These are phyloP conservation scores for Diutina sp. DNA, from an alignment of 1,139 yeast genomes.

Conservation along the genomic window DNA sequence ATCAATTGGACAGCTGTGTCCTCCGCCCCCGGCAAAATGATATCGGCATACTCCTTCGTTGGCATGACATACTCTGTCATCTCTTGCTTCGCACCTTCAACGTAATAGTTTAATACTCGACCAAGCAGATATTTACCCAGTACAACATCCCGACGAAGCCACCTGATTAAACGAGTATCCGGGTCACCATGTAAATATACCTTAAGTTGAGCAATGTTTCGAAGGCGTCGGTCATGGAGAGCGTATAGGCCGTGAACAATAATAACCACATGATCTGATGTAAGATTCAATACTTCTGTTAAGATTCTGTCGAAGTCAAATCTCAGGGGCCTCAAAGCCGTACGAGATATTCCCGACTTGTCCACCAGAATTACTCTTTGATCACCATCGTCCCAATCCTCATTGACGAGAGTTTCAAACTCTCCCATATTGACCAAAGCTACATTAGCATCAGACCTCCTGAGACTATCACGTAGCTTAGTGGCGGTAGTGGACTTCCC, in stretches of 20 bases:
- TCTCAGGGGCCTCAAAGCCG: conserved; percentile 24
- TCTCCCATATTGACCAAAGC: background rate
- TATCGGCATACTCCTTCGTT: conserved; percentile 71
- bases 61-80: conserved; percentile 64
- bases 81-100: conserved; percentile 61
- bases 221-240: conserved; percentile 47
- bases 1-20: conserved; percentile 51
- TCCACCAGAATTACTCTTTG: background rate
- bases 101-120: conserved; percentile 42
- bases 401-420: background rate
- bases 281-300: conserved; percentile 6
- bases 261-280: conserved; percentile 18
- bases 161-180: conserved; percentile 67
- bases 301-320: conserved; percentile 20
- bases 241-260: conserved; percentile 77
- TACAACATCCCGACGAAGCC: conserved; percentile 41
- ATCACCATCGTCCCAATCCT: background rate
- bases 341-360: background rate
- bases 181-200: conserved; percentile 81
- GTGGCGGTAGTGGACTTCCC: conserved; percentile 38
- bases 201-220: conserved; percentile 48
- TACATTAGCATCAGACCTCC: background rate
- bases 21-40: conserved; percentile 69
- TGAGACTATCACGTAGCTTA: background rate
- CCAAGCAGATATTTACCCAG: conserved; percentile 20